A percentile compares a stretch with the other conserved stretches of the same genome.
phyloP scores from a whole-genome alignment of 1,284 basidiomycete genomes.

The Flammula alnicola region DNA sequence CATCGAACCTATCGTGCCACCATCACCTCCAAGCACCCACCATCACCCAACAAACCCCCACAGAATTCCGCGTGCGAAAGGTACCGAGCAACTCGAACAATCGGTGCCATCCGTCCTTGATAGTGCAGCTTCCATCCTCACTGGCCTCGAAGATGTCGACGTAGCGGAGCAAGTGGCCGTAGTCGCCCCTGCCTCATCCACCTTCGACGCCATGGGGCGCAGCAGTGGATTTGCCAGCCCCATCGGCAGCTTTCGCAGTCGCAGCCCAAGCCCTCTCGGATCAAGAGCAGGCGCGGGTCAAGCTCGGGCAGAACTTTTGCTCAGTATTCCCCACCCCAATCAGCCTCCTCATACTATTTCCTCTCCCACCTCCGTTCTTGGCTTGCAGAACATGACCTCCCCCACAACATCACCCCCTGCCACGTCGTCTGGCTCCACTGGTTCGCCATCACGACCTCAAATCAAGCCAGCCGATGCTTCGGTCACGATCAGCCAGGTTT shows the following conservation, averaged over 20 bases:
- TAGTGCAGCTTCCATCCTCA: slow-evolving; percentile 68
- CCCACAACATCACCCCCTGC: no score
- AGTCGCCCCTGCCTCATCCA: slow-evolving; percentile 52
- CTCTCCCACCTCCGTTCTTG: no score
- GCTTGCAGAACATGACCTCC: no score
- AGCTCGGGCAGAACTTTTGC: slow-evolving; percentile 40
- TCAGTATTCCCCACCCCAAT: slow-evolving; percentile 46
- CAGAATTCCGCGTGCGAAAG: slow-evolving; percentile 69
- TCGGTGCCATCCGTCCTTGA: slow-evolving; percentile 78
- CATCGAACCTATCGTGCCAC: slow-evolving; percentile 67
- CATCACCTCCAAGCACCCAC: slow-evolving; percentile 50
- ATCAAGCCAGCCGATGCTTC: slow-evolving; percentile 8
- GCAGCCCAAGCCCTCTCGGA: slow-evolving; percentile 60
- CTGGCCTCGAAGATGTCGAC: slow-evolving; percentile 37
- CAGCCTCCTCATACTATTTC: not conserved
- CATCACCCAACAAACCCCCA: slow-evolving; percentile 64
- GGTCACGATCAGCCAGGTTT: slow-evolving; percentile 3
- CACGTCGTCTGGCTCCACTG: no score
- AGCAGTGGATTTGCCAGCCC: slow-evolving; percentile 69
- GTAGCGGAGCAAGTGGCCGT: slow-evolving; percentile 65
- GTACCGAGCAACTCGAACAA: slow-evolving; percentile 71
- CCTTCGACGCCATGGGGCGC: no score
- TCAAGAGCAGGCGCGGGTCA: slow-evolving; percentile 20
- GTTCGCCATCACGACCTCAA: slow-evolving; percentile 3
- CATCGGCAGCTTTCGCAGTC: slow-evolving; percentile 64